phyloP scores from a whole-genome alignment of 192 early-diverging fungal species.

The Rhizophagus clarus region DNA sequence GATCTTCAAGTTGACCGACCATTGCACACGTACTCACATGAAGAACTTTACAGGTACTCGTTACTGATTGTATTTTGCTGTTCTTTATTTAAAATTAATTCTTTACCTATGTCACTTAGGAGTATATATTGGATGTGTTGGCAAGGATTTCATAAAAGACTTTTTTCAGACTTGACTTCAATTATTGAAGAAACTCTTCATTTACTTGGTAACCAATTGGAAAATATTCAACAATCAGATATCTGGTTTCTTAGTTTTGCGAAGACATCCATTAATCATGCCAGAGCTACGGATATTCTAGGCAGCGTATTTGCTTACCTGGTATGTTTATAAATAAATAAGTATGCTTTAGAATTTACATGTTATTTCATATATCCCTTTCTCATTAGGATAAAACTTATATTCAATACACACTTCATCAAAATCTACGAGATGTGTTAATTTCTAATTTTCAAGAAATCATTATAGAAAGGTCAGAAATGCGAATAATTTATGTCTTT shows the following conservation, averaged over 20 bases:
- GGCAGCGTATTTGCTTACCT: conserved; percentile 35
- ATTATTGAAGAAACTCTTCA: conserved; percentile 19
- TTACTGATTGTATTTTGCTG: no score
- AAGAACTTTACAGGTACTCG: conserved; percentile 34
- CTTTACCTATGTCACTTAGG: background rate
- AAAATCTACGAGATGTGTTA: conserved; percentile 12
- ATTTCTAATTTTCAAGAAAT: background rate
- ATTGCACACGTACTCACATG: conserved; percentile 33
- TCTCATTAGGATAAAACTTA: conserved; percentile 31
- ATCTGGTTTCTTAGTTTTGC: conserved; percentile 23
- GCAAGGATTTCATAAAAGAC: conserved; percentile 32
- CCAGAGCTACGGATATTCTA: conserved; percentile 26
- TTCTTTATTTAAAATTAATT: background rate
- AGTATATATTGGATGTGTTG: conserved; percentile 39
- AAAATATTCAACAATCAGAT: conserved; percentile 1
- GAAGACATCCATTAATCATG: conserved; percentile 26
- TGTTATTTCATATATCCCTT: background rate
- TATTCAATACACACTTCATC: conserved; percentile 16
- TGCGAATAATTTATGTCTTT: conserved; percentile 22
- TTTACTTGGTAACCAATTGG: conserved; percentile 4
- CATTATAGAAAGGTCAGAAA: conserved; percentile 23
- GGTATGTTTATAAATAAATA: conserved; percentile 14
- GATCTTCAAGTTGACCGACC: conserved; percentile 25
- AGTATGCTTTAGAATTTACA: background rate
- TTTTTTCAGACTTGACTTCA: conserved; percentile 17